These are phyloP conservation scores for Castanea mollissima DNA, from an alignment of 306 rosid species.

Conservation along the genomic window DNA sequence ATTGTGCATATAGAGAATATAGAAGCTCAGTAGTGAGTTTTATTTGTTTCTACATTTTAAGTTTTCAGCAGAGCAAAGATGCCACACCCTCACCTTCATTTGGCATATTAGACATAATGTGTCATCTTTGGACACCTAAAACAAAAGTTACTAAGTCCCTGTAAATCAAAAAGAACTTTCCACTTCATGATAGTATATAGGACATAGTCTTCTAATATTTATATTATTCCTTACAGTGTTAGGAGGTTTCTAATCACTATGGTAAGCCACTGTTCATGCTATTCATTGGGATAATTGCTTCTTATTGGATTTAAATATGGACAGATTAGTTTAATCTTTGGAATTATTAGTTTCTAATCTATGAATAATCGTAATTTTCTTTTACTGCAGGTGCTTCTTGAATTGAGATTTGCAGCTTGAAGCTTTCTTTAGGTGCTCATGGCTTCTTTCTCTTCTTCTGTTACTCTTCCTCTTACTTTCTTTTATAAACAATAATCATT, in stretches of 20 bases:
- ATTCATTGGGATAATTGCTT: no score
- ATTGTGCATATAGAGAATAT: background rate
- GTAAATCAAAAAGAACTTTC: no score
- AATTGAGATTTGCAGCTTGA: background rate
- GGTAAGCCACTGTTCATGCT: no score
- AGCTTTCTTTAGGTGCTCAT: background rate
- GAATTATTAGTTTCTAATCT: background rate
- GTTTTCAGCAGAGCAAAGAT: background rate
- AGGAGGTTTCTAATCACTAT: no score
- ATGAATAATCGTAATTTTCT: no score
- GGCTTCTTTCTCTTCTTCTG: background rate
- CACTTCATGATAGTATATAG: no score
- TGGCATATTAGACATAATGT: background rate
- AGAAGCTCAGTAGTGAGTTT: background rate
- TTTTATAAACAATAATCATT: background rate
- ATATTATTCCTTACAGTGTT: no score
- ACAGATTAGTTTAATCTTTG: background rate
- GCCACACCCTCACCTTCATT: background rate
- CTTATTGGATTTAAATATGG: no score
- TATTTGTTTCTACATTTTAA: background rate
- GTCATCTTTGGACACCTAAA: background rate
- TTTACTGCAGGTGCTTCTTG: no score
- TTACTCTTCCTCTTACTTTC: background rate
- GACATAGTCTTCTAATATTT: no score
- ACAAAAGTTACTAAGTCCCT: no score